Evolutionary conservation across 1,284 basidiomycete genomes (phyloP).

Genomic region (Inonotus obliquus): DNA sequence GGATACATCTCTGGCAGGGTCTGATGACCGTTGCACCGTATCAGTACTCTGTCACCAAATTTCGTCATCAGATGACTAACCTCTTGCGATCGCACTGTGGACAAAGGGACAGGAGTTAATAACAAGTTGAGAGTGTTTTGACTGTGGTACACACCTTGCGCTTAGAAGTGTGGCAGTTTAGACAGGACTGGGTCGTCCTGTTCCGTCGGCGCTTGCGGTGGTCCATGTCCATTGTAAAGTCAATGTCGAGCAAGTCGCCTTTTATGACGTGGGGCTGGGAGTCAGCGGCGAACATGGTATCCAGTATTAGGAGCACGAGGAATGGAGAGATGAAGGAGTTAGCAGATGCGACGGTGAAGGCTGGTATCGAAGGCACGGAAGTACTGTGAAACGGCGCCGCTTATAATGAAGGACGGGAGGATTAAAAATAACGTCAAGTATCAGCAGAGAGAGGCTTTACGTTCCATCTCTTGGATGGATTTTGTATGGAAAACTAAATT

Average conservation of each 20-base stretch:
- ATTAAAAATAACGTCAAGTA: slow-evolving; percentile 8
- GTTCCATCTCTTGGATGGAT: background rate
- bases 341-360: background rate
- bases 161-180: slow-evolving; percentile 92
- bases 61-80: slow-evolving; percentile 4
- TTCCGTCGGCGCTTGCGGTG: slow-evolving; percentile 61
- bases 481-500: slow-evolving; percentile 11
- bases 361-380: slow-evolving; percentile 12
- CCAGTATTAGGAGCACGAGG: background rate
- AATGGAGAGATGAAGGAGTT: background rate
- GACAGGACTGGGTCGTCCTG: slow-evolving; percentile 82
- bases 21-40: slow-evolving; percentile 27
- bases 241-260: slow-evolving; percentile 18
- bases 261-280: slow-evolving; percentile 19
- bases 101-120: background rate
- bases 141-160: slow-evolving; percentile 62
- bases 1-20: slow-evolving; percentile 85
- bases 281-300: slow-evolving; percentile 17
- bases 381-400: background rate
- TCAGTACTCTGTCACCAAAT: background rate
- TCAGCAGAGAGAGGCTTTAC: slow-evolving; percentile 4
- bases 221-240: slow-evolving; percentile 29
- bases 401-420: slow-evolving; percentile 8
- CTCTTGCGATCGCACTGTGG: slow-evolving; percentile 34
- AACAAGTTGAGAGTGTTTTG: background rate